Evolutionary conservation across 2,329 filamentous ascomycete genomes (phyloP), one percentile per base, ranked within the genome.

Genomic region (Diaporthe amygdali): DNA sequence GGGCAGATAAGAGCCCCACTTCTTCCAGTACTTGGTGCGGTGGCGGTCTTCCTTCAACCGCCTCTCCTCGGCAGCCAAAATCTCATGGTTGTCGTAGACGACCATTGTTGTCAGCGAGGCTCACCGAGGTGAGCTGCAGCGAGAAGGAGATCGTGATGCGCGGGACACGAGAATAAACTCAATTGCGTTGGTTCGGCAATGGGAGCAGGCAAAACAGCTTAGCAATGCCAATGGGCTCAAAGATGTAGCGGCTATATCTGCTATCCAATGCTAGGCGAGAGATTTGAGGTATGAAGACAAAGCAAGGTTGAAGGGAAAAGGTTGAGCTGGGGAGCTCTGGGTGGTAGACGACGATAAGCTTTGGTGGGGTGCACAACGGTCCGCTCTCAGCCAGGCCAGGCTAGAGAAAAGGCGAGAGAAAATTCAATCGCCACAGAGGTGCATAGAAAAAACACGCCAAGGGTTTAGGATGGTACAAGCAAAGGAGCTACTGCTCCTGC

Each of bases 1-100:
- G 69, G 95, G 91, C 77, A 97, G 92, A 79, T 98, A 98, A 30
- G 95, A 92, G 69, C 96, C 96, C 95, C 95, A 98, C 90, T 93
- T 94, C 90, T 98, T 98, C 96, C 96, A 98, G 86, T 98, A 98
- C 82, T 94, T 96, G 75, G 84, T 89, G 74, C 92, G 92, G 75
- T 96, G 90, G 72, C 91, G 90, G 82, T 98, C 96, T 79, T 97
- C 91, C 79, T 93, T 92, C 76, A 98, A 88, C 63, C 96, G 92
- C 82, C 93, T 93, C 87, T 98, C 96, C 84, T 98, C 96, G 82
- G 93, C 92, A 72, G 93, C 95, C 79, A 96, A 88, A 82, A 94
- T 95, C 80, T 96, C 93, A 83, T 96, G 91, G 79, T 92, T 91
- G 82, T 97, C 94, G 79, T 96, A 92, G 79, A 97, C 89, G 80